Percentiles rank a stretch among this genome's conserved stretches.
phyloP scores from a whole-genome alignment of 495 filamentous ascomycete genomes.

The Jackrogersella minutella region DNA sequence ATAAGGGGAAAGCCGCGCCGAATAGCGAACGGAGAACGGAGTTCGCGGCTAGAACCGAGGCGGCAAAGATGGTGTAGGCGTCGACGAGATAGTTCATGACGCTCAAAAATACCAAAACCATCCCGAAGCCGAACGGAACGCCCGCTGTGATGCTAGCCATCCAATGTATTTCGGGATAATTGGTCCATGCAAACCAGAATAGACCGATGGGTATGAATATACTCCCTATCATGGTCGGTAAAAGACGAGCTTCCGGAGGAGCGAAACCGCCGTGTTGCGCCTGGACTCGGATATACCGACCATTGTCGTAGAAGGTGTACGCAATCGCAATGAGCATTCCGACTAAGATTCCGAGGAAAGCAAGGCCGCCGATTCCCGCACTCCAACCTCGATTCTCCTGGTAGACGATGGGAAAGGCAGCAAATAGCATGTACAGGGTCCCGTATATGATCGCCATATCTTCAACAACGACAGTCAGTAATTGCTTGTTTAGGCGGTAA shows the following conservation, averaged over 20 bases:
- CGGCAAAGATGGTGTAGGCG: conserved; percentile 57
- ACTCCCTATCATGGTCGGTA: conserved; percentile 65
- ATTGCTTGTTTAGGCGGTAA: too few species aligned
- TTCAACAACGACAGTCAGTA: too few species aligned
- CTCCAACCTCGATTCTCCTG: conserved; percentile 38
- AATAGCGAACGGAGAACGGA: conserved; percentile 67
- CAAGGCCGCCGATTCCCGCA: conserved; percentile 58
- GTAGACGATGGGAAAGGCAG: conserved; percentile 68
- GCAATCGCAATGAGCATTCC: conserved; percentile 57
- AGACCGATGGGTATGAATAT: conserved; percentile 64
- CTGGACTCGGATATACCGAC: not conserved
- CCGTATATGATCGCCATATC: conserved; percentile 64
- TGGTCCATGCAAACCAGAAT: conserved; percentile 74
- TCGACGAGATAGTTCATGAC: conserved; percentile 72
- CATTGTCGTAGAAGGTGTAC: conserved; percentile 57
- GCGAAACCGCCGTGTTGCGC: conserved; percentile 50
- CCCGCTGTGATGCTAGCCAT: conserved; percentile 59
- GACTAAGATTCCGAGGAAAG: conserved; percentile 59
- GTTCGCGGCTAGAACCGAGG: conserved; percentile 68
- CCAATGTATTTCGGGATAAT: conserved; percentile 53
- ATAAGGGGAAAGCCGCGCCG: conserved; percentile 68
- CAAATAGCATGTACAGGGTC: conserved; percentile 70
- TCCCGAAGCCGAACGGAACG: conserved; percentile 61
- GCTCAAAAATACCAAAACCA: conserved; percentile 66
- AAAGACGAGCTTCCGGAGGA: conserved; percentile 65